Base-by-base conservation (phyloP, 2,329 filamentous ascomycete genomes). In the Stemphylium vesicarium region DNA sequence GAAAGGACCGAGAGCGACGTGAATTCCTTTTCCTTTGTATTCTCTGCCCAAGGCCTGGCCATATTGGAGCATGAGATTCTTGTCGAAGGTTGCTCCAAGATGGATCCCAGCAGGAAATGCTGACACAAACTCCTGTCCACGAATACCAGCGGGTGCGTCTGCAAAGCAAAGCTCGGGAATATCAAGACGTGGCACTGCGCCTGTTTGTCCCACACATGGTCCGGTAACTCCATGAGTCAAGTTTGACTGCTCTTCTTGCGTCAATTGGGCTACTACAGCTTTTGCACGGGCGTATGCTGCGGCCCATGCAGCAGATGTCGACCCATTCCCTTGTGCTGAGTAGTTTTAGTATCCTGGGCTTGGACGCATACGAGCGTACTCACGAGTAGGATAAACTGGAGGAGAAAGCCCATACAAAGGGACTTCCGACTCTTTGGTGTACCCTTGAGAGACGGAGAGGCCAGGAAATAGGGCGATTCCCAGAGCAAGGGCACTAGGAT, bases 71-170 rank as follows among this genome's bases (percentile, higher is more conserved):
- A 91, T 88, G 42, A 92, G 77, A 11, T 82, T 77, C 74, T 89
- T 90, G 73, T 89, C 87, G 64, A 86, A 92, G 0, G 89, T 91
- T 2, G 88, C 88, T 24, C 87, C 89, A 1, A 84, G 60, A 44
- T 70, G 65, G 24, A 70, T 64, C 1, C 68, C 67, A 24, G 70
- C 68, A 7, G 69, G 69, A 41, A 73, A 71, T 4, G 70, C 59
- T 1, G 69, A 71, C 2, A 72, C 67, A 31, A 70, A 72, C 16
- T 71, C 69, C n/a, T 66, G 63, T 0, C 68, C 68, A 18, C 58
- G 69, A 18, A 73, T 63, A 42, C 76, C 69, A 40, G 71, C 70
- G 29, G 73, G 69, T 41, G 68, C 75, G 55, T 78, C 77, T 12
- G 74, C 70, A 16, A 78, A 70, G 47, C 76, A 78, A 12, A 78